Evolutionary conservation across 441 rosid genomes (phyloP).

Genomic region (Populus trichocarpa): DNA sequence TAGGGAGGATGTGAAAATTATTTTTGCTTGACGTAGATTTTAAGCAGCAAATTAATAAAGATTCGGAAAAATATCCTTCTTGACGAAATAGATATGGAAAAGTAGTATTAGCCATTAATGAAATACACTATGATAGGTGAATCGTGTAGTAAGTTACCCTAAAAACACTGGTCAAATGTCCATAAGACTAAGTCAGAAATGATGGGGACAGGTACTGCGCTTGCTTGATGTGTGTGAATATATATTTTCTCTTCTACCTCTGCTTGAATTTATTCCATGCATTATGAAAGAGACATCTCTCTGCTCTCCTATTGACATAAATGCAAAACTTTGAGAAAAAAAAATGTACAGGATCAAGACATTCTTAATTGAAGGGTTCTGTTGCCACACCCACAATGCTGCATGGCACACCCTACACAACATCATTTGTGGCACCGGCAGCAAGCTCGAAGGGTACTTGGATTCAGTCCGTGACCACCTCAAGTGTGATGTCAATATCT

Average conservation of each 20-base stretch:
- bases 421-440: conserved; percentile 80
- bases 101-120: neutral
- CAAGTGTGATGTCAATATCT: conserved; percentile 63
- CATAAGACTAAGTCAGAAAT: neutral
- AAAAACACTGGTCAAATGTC: neutral
- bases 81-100: neutral
- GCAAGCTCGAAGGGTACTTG: conserved; percentile 71
- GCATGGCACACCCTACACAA: conserved; percentile 99
- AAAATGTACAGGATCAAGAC: conserved; percentile 52
- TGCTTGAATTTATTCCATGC: neutral
- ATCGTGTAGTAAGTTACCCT: neutral
- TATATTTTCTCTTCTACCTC: neutral
- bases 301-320: conserved; percentile 4
- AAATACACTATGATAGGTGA: neutral
- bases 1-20: neutral
- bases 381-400: conserved; percentile 88
- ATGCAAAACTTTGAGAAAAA: neutral
- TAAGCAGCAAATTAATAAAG: neutral
- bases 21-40: neutral
- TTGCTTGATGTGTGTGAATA: neutral
- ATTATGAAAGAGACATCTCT: conserved; percentile 12
- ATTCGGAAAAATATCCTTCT: neutral
- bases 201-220: neutral
- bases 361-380: conserved; percentile 82
- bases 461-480: conserved; percentile 55